Evolutionary conservation across 345 rosid species (phyloP).

Genomic region (Sisymbrium altissimum): DNA sequence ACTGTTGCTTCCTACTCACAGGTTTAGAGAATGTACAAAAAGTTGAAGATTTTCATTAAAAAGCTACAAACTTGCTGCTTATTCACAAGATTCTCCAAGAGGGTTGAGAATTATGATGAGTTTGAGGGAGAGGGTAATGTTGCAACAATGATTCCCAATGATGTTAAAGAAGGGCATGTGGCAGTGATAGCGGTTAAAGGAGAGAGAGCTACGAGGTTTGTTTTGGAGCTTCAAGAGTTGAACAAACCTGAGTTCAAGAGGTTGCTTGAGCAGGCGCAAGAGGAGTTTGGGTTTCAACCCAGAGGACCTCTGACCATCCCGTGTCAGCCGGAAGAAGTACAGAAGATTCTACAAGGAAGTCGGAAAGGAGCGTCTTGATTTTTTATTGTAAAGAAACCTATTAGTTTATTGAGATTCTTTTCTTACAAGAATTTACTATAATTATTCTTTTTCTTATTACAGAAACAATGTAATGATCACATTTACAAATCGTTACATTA

Average conservation of each 20-base stretch:
- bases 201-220: slow-evolving; percentile 47
- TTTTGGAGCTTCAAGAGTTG: slow-evolving; percentile 44
- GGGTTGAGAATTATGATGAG: slow-evolving; percentile 20
- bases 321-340: slow-evolving; percentile 57
- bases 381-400: not conserved
- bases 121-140: slow-evolving; percentile 26
- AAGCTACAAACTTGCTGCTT: slow-evolving; percentile 26
- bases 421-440: not conserved
- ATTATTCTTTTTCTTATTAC: slow-evolving; percentile 1
- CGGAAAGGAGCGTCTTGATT: slow-evolving; percentile 14
- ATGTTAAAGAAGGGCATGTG: slow-evolving; percentile 44
- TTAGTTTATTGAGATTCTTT: slow-evolving; percentile 4
- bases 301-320: slow-evolving; percentile 46
- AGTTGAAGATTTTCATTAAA: slow-evolving; percentile 17
- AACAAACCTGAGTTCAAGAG: slow-evolving; percentile 45
- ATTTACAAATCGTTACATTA: not conserved
- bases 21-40: slow-evolving; percentile 26
- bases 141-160: slow-evolving; percentile 24
- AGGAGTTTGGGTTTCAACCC: slow-evolving; percentile 52
- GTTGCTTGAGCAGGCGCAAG: slow-evolving; percentile 46
- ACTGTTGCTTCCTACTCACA: not conserved
- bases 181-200: slow-evolving; percentile 50
- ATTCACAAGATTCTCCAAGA: slow-evolving; percentile 21
- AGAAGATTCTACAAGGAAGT: slow-evolving; percentile 35
- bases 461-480: not conserved